Conservation (phyloP, 768 basidiomycete genomes). For the Leccinum broughii region DNA sequence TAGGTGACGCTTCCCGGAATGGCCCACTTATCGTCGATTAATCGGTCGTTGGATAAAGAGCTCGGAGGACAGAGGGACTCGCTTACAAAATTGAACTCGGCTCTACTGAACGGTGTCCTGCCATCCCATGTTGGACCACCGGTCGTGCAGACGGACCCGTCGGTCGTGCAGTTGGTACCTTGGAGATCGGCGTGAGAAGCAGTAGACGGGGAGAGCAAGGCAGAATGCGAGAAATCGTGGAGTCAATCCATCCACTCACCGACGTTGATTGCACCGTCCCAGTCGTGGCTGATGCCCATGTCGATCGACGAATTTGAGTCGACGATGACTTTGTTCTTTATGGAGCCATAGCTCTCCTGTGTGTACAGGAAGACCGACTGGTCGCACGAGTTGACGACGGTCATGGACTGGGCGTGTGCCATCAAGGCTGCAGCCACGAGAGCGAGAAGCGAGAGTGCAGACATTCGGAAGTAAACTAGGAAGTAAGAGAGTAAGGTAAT, state of each 20-base stretch:
- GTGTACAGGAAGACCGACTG: conserved; percentile 27
- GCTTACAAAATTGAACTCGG: conserved; percentile 24
- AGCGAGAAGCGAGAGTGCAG: conserved; percentile 11
- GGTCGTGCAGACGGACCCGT: conserved; percentile 19
- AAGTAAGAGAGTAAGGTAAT: neutral
- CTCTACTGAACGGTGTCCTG: conserved; percentile 17
- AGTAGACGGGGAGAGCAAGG: neutral
- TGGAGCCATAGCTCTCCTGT: conserved; percentile 21
- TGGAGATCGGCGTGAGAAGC: neutral
- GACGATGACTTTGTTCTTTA: conserved; percentile 23
- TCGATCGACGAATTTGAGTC: conserved; percentile 10
- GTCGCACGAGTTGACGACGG: conserved; percentile 22
- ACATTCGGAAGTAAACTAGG: neutral
- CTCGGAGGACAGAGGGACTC: neutral
- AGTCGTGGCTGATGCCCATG: conserved; percentile 21
- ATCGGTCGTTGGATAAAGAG: neutral
- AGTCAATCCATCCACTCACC: conserved; percentile 7
- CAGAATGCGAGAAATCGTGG: neutral
- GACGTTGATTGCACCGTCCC: conserved; percentile 24
- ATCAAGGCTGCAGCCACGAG: conserved; percentile 1
- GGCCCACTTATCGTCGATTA: neutral
- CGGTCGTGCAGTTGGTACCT: conserved; percentile 23
- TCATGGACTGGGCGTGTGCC: conserved; percentile 24
- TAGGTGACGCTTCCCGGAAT: conserved; percentile 17
- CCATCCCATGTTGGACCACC: conserved; percentile 24